Evolutionary conservation across 2,329 filamentous ascomycete genomes (phyloP), one percentile per base, ranked within the genome.

Genomic region (Monosporascus sp.): DNA sequence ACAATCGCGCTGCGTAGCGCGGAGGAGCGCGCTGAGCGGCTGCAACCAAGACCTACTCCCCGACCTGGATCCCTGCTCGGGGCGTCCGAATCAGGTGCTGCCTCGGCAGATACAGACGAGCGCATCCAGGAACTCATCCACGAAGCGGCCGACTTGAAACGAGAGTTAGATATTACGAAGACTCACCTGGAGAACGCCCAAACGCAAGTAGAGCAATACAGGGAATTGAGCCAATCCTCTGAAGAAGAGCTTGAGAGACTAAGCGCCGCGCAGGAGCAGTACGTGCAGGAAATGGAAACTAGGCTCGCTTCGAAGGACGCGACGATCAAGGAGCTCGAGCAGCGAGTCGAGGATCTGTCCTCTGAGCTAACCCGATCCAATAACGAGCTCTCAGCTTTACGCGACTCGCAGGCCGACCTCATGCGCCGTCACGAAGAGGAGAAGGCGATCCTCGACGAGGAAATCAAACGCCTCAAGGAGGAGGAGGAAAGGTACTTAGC

Each of bases 201-300:
- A 70, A 80, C 84, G 37, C 88, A 96, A 65, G 85, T 87, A 41
- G 91, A 96, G 66, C 87, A 91, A 62, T 97, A 95, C 78, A 93
- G 90, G 70, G 83, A 86, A 49, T 90, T 97, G 61, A 91, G 91
- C 61, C 90, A 95, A 70, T 80, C 84, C 34, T 87, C 90, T 2
- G 94, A 99, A 68, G 93, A 97, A 61, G 88, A 92, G 49, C 79
- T 97, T 17, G 83, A 91, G 59, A 89, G 86, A 54, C 77, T 95
- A 51, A 87, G 86, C 48, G 84, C 88, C 37, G 88, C 91, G 0
- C 86, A 94, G 56, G 92, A 96, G 47, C 84, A 94, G 66, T 96
- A 91, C 69, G 84, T 85, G n/a, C 84, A 93, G 61, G 91, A 97
- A 64, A 90, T 91, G 69, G 91, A 96, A 61, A 74, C 77, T 14